These are phyloP conservation scores for Daldinia decipiens DNA, from an alignment of 495 filamentous ascomycete species.

Conservation along the genomic window DNA sequence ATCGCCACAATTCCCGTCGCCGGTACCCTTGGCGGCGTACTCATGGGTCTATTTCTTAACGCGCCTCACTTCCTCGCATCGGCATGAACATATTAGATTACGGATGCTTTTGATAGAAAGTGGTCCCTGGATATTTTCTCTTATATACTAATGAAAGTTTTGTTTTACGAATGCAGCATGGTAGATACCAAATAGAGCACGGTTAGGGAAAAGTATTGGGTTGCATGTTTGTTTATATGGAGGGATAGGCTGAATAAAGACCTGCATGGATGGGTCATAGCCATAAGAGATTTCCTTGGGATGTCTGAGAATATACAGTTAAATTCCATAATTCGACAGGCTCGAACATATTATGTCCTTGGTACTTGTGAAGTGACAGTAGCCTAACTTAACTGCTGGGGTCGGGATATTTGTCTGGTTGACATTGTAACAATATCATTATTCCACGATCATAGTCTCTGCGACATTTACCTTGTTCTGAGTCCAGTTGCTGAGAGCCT, in stretches of 20 bases:
- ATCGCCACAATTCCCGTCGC: conserved; percentile 71
- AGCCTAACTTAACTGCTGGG: neutral
- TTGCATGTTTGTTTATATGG: neutral
- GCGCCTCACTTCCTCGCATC: conserved; percentile 61
- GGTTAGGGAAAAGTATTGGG: conserved; percentile 13
- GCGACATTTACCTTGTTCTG: too few species aligned
- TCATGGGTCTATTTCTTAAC: conserved; percentile 72
- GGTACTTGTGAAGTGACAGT: neutral
- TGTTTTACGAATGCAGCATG: conserved; percentile 11
- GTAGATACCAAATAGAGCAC: conserved; percentile 19
- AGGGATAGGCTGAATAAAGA: neutral
- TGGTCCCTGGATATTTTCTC: neutral
- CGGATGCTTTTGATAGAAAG: neutral
- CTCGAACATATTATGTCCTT: neutral
- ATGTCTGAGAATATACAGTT: conserved; percentile 5
- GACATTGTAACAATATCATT: too few species aligned
- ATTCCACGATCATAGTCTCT: too few species aligned
- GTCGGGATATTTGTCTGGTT: neutral
- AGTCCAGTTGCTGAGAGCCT: too few species aligned
- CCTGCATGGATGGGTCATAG: neutral
- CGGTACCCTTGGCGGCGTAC: conserved; percentile 65
- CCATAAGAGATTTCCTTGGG: neutral
- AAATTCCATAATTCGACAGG: conserved; percentile 12
- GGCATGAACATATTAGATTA: neutral
- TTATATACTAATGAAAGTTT: neutral